Evolutionary conservation across 331 rosid genomes (phyloP).

Genomic region (Cydonia oblonga): DNA sequence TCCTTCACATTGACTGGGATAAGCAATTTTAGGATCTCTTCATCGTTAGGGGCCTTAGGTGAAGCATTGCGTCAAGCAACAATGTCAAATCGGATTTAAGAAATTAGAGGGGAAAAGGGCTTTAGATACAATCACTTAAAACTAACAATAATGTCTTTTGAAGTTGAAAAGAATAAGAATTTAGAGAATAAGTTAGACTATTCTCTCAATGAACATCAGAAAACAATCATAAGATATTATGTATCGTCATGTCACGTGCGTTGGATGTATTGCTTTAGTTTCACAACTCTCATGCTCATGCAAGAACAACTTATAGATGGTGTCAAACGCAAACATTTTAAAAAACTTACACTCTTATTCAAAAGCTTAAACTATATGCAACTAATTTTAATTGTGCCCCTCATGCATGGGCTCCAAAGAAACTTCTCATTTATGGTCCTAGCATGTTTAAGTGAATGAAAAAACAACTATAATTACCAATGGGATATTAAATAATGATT

Average conservation of each 20-base stretch:
- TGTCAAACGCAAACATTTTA: too few species aligned
- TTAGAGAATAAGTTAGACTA: neutral
- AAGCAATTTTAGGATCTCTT: conserved; percentile 47
- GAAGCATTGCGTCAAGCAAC: neutral
- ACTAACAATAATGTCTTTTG: neutral
- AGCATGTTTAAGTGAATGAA: neutral
- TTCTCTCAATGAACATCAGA: neutral
- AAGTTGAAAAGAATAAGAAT: neutral
- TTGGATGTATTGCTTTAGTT: too few species aligned
- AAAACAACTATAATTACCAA: neutral
- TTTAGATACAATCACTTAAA: neutral
- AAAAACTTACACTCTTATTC: too few species aligned
- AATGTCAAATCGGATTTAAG: neutral
- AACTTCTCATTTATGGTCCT: too few species aligned
- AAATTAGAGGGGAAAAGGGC: neutral
- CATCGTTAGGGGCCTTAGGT: conserved; percentile 48
- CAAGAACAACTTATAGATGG: too few species aligned
- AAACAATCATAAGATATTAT: neutral
- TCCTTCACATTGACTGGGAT: conserved; percentile 50
- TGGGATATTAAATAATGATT: neutral
- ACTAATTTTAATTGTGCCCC: too few species aligned
- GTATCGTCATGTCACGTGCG: neutral
- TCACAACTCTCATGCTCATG: too few species aligned
- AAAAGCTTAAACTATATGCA: too few species aligned
- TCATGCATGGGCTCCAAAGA: neutral